Percentiles rank a stretch among this genome's conserved stretches.
phyloP scores from a whole-genome alignment of 225 moss, liverwort and hornwort genomes.

The Polytrichum formosum region DNA sequence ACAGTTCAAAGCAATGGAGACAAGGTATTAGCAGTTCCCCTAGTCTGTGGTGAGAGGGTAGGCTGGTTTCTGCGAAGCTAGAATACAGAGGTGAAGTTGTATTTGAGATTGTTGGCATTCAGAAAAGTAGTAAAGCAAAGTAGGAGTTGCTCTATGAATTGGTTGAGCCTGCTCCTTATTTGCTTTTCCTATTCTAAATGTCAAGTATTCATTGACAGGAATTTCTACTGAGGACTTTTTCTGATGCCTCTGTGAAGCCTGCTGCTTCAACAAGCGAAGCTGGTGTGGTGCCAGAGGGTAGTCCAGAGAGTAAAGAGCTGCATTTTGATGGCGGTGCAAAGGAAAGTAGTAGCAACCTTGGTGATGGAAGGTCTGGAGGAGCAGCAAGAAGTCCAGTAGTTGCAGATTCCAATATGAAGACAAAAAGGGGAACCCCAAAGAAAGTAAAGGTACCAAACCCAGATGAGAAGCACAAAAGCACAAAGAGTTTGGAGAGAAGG shows the following conservation, averaged over 20 bases:
- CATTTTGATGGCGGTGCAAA: constrained; percentile 56
- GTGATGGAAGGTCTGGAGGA: constrained; percentile 34
- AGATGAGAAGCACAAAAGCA: constrained; percentile 45
- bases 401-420: constrained; percentile 58
- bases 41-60: not conserved
- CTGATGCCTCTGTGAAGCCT: constrained; percentile 77
- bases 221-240: constrained; percentile 59
- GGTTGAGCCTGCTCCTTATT: too few species aligned
- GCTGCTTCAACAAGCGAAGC: constrained; percentile 63
- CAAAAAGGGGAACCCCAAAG: constrained; percentile 57
- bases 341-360: constrained; percentile 60
- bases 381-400: constrained; percentile 44
- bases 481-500: constrained; percentile 40
- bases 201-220: constrained; percentile 50
- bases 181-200: too few species aligned
- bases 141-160: too few species aligned
- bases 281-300: constrained; percentile 55
- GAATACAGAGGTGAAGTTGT: too few species aligned
- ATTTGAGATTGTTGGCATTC: too few species aligned
- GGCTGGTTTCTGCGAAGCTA: too few species aligned
- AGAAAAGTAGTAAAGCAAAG: too few species aligned
- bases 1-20: constrained; percentile 78
- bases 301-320: constrained; percentile 75
- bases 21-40: constrained; percentile 46
- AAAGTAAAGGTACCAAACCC: constrained; percentile 48